Conservation (phyloP, 139 green algal species). For the Chlamydomonas applanata region DNA sequence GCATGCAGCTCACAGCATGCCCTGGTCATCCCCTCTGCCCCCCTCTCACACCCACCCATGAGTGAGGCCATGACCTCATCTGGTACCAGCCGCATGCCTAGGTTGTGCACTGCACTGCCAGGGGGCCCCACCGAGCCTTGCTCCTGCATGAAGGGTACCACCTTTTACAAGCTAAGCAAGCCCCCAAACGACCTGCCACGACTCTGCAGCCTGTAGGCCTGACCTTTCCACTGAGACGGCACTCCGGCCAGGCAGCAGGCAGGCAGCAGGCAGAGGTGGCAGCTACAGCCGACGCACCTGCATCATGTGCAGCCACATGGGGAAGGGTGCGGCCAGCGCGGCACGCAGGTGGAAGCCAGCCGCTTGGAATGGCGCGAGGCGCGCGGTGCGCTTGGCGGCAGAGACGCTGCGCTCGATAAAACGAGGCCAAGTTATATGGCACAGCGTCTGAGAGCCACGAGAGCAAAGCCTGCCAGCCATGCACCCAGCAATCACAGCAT, state of each 20-base stretch:
- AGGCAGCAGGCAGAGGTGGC: too few relatives aligned
- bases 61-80: constrained; percentile 26
- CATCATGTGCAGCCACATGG: not conserved
- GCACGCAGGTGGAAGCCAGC: constrained; percentile 26
- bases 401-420: constrained; percentile 12
- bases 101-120: constrained; percentile 8
- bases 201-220: too few relatives aligned
- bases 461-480: too few relatives aligned
- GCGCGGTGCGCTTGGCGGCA: not conserved
- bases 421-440: too few relatives aligned
- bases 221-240: too few relatives aligned
- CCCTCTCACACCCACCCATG: constrained; percentile 6
- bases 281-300: constrained; percentile 11
- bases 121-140: constrained; percentile 11
- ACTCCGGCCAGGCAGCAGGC: too few relatives aligned
- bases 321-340: constrained; percentile 7
- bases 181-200: too few relatives aligned
- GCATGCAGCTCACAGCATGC: too few relatives aligned
- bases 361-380: constrained; percentile 15
- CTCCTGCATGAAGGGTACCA: constrained; percentile 8
- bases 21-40: too few relatives aligned
- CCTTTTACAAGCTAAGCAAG: too few relatives aligned
- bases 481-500: too few relatives aligned
- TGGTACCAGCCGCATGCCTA: constrained; percentile 19
- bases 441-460: too few relatives aligned